Evolutionary conservation across 2,329 filamentous ascomycete species (phyloP).

Genomic region (Colletotrichum gigasporum): DNA sequence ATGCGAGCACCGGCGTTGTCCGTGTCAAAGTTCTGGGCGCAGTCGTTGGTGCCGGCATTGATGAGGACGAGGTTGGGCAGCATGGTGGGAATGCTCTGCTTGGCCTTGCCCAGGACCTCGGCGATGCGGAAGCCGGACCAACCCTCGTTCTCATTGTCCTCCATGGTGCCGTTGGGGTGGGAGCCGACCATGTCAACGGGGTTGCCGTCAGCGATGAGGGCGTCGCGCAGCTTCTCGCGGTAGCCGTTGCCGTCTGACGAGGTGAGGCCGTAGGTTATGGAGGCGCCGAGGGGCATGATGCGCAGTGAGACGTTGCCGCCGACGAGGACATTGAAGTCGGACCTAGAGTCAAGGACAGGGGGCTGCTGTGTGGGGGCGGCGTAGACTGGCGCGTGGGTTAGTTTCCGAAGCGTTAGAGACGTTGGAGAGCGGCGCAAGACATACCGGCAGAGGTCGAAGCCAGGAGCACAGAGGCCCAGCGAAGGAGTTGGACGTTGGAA

Average conservation of each 20-base stretch:
- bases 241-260: constrained; percentile 52
- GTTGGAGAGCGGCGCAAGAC: background rate
- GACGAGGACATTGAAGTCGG: constrained; percentile 26
- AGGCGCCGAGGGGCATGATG: constrained; percentile 55
- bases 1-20: constrained; percentile 42
- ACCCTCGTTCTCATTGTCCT: constrained; percentile 54
- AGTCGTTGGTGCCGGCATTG: constrained; percentile 57
- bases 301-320: constrained; percentile 44
- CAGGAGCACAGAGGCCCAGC: constrained; percentile 19
- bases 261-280: constrained; percentile 49
- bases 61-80: constrained; percentile 52
- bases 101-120: constrained; percentile 46
- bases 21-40: constrained; percentile 43
- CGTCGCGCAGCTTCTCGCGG: constrained; percentile 42
- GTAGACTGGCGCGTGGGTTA: constrained; percentile 18
- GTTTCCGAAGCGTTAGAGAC: background rate
- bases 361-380: constrained; percentile 23
- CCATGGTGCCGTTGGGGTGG: constrained; percentile 48
- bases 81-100: constrained; percentile 38
- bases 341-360: constrained; percentile 12
- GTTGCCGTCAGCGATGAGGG: constrained; percentile 45
- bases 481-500: background rate
- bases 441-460: constrained; percentile 23
- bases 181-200: constrained; percentile 52
- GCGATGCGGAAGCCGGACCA: constrained; percentile 53